Evolutionary conservation across 352 stramenopile species (phyloP), one percentile per base, ranked within the genome.

Genomic region (Globisporangium takayamanum): DNA sequence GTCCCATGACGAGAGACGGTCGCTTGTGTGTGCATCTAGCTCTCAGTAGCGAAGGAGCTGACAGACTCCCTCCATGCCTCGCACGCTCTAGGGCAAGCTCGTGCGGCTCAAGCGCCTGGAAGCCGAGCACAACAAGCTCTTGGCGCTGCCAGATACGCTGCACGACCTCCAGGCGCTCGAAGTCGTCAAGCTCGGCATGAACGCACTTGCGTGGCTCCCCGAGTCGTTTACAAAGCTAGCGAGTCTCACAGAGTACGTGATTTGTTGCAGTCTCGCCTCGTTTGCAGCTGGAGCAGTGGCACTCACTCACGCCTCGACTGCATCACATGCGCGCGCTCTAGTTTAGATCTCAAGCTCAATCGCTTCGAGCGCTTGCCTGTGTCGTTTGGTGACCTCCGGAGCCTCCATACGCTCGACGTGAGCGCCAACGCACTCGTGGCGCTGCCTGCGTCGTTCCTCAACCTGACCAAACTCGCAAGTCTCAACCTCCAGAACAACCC

Each of bases 261-360:
- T 12, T 39, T 39, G 33, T 12, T 8, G 6, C 33, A 39, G 33
- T 11, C 33, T 11, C 25, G 2, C 0, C 1, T 25, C 25, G 22
- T 6, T 37, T 10, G 26, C 36, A 33, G 22, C 15, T 25, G 48
- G 10, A 25, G 44, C 44, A 33, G 28, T 33, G 28, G 28, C 20
- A 46, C 41, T 18, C 41, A 46, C 41, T 18, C 5, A 20, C 14
- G 41, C 20, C 14, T n/a, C 41, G 18, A 46, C 41, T 20, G 5
- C 15, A 4, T n/a, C 18, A 26, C 46, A 36, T 58, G 1, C 54
- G 15, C 42, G 26, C 57, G n/a, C 10, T 52, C 33, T 64, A 87
- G 76, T 26, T 62, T 90, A 26, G 82, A 92, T 60, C 50, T 90
- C 18, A 92, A 89, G 55, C 63, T 90, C 28, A 92, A 92, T 67